Evolutionary conservation across 2,329 filamentous ascomycete species (phyloP), one percentile per base, ranked within the genome.

Genomic region (Hymenoscyphus scutula): DNA sequence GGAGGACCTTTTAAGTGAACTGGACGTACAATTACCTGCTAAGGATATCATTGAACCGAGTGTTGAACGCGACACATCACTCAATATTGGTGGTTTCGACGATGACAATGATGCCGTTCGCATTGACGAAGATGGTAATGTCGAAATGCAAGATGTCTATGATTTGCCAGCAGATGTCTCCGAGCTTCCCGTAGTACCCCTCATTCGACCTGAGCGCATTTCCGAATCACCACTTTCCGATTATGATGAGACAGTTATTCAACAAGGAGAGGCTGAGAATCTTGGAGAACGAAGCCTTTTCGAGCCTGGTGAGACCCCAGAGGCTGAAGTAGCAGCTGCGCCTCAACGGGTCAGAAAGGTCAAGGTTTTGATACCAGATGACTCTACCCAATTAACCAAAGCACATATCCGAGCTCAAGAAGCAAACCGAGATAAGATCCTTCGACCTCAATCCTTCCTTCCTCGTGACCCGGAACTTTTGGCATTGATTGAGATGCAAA

Each of bases 401-500:
- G 82, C 81, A 34, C 86, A 94, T 68, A 92, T 99, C 77, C 92
- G 91, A 74, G 87, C 90, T 67, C 92, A 96, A 74, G 92, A 97
- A 74, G 83, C 87, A 62, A 91, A 96, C 74, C 89, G 90, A 67
- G 89, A 91, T 54, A 91, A 89, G 71, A 98, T 98, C 65, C 81
- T 97, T 62, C 93, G 90, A 76, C 85, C 89, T 1, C 87, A 90
- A 6, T 87, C 88, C 0, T 97, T 96, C 76, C 81, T 99, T 53
- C 92, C 94, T 1, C 87, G 91, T 45, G 92, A 99, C 69, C 91
- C 93, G 1, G 87, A 94, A 60, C 82, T 98, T 15, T 82, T 98
- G 32, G 91, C 92, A 37, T 80, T 99, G 25, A 89, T 97, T 81
- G 91, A 93, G 70, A 89, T 97, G 84, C 95, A 97, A 76, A 92